These are phyloP conservation scores for Penicillium palitans DNA, from an alignment of 2,329 filamentous ascomycete species.

Conservation along the genomic window DNA sequence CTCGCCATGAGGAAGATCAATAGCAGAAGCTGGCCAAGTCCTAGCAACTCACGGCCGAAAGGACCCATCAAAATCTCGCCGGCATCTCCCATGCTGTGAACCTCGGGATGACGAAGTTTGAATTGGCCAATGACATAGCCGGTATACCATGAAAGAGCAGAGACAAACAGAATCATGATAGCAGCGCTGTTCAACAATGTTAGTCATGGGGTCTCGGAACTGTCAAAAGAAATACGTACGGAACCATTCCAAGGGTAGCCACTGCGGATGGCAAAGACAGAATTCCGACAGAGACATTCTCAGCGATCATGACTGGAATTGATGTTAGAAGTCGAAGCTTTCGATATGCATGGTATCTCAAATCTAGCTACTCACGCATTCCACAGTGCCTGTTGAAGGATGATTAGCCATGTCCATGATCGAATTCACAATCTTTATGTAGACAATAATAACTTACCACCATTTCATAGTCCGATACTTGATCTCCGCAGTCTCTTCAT, in stretches of 20 bases:
- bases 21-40: conserved; percentile 61
- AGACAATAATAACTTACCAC: conserved; percentile 25
- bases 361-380: conserved; percentile 34
- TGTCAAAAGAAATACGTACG: conserved; percentile 35
- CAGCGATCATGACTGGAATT: conserved; percentile 56
- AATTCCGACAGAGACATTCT: conserved; percentile 60
- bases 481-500: conserved; percentile 43
- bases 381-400: conserved; percentile 34
- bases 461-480: conserved; percentile 55
- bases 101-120: conserved; percentile 56
- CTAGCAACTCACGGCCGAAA: conserved; percentile 62
- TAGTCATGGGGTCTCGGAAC: not conserved
- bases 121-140: conserved; percentile 62
- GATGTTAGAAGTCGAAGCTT: conserved; percentile 10
- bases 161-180: conserved; percentile 55
- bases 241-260: conserved; percentile 55
- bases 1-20: conserved; percentile 68
- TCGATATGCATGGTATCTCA: not conserved
- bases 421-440: not conserved
- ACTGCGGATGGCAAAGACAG: conserved; percentile 57
- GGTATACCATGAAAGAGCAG: conserved; percentile 58
- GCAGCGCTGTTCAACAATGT: conserved; percentile 41
- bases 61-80: conserved; percentile 63
- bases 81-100: conserved; percentile 68
- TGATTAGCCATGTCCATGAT: conserved; percentile 10